These are phyloP conservation scores for Lactarius evosmus DNA, from an alignment of 768 basidiomycete genomes.

Conservation along the genomic window DNA sequence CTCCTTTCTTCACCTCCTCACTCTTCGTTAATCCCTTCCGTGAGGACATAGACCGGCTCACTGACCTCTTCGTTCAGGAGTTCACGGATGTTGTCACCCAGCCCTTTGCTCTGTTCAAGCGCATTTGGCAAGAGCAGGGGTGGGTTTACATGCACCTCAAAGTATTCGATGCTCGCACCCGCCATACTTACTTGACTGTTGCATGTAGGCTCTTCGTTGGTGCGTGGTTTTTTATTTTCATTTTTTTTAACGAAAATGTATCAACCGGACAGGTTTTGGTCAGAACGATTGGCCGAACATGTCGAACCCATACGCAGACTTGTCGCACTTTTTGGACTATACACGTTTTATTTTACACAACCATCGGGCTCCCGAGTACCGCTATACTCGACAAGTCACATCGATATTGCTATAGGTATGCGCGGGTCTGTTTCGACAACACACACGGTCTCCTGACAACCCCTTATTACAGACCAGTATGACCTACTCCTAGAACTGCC, in stretches of 20 bases:
- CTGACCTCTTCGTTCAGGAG: slow-evolving; percentile 50
- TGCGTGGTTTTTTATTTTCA: slow-evolving; percentile 41
- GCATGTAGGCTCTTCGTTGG: slow-evolving; percentile 66
- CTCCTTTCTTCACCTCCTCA: slow-evolving; percentile 75
- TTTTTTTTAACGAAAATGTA: not conserved
- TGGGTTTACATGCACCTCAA: slow-evolving; percentile 79
- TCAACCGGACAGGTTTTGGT: not conserved
- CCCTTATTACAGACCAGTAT: slow-evolving; percentile 50
- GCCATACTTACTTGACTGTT: slow-evolving; percentile 58
- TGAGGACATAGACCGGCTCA: slow-evolving; percentile 57
- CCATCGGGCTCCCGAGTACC: slow-evolving; percentile 51
- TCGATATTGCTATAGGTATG: slow-evolving; percentile 50
- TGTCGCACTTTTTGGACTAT: slow-evolving; percentile 64
- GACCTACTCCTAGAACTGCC: slow-evolving; percentile 49
- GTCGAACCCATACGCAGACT: slow-evolving; percentile 54
- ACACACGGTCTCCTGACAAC: slow-evolving; percentile 21
- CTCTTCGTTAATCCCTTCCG: slow-evolving; percentile 63
- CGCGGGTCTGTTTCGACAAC: slow-evolving; percentile 39
- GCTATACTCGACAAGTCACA: slow-evolving; percentile 48
- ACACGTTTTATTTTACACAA: slow-evolving; percentile 69
- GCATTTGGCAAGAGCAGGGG: slow-evolving; percentile 59
- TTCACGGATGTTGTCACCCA: slow-evolving; percentile 37
- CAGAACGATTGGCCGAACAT: slow-evolving; percentile 53
- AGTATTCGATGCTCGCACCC: slow-evolving; percentile 62
- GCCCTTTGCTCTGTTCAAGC: slow-evolving; percentile 72